Conservation (phyloP, 495 filamentous ascomycete genomes). For the Hypoxylon fragiforme region DNA sequence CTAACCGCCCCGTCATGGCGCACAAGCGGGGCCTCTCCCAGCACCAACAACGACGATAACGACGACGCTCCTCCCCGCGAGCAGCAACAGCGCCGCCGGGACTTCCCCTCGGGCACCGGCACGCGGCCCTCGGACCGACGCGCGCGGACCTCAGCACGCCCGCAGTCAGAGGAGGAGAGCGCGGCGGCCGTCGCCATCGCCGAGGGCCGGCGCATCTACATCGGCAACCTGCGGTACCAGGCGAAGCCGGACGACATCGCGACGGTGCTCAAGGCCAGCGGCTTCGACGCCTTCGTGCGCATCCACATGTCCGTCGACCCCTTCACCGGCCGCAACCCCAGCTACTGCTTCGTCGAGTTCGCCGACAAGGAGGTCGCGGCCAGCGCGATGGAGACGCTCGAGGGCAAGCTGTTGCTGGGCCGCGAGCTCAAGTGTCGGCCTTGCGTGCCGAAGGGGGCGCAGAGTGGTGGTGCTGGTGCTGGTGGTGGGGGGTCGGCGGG, state of each 20-base stretch:
- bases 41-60: too few species aligned
- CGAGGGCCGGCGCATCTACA: conserved; percentile 61
- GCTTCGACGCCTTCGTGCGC: conserved; percentile 52
- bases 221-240: conserved; percentile 69
- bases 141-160: too few species aligned
- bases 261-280: conserved; percentile 53
- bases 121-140: conserved; percentile 25
- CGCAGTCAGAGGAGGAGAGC: conserved; percentile 22
- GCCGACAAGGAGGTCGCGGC: conserved; percentile 57
- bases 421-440: conserved; percentile 65
- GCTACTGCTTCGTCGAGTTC: conserved; percentile 73
- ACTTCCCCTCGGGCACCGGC: neutral
- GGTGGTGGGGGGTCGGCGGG: too few species aligned
- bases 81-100: neutral
- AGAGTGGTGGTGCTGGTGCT: conserved; percentile 18
- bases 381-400: conserved; percentile 57
- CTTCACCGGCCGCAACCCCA: conserved; percentile 68
- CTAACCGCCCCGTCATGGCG: conserved; percentile 5
- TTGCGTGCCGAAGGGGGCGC: conserved; percentile 51
- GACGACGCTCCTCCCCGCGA: neutral
- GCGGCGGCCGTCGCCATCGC: conserved; percentile 44
- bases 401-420: conserved; percentile 56
- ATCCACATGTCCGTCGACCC: conserved; percentile 71
- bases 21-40: neutral
- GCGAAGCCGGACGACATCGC: conserved; percentile 65